Percentiles rank a stretch among this genome's conserved stretches.
phyloP scores from a whole-genome alignment of 2,329 filamentous ascomycete genomes.

The Venturia nashicola region DNA sequence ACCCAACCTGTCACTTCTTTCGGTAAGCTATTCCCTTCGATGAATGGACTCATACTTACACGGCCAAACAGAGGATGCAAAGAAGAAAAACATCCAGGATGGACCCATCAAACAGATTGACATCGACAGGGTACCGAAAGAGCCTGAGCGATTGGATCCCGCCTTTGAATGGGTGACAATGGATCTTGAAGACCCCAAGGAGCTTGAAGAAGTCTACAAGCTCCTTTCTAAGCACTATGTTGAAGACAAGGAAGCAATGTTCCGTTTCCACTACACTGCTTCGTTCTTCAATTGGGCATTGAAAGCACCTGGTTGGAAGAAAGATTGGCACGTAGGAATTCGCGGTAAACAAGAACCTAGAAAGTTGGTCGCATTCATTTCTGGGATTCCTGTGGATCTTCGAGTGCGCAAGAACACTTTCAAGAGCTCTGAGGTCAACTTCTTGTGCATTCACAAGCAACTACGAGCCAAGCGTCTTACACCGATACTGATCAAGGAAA shows the following conservation, averaged over 20 bases:
- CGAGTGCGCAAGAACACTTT: constrained; percentile 66
- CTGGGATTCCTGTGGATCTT: constrained; percentile 75
- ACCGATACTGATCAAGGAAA: constrained; percentile 93
- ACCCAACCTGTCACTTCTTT: constrained; percentile 92
- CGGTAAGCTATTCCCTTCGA: constrained; percentile 20
- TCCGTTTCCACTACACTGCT: constrained; percentile 90
- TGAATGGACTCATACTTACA: neutral
- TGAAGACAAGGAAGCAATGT: constrained; percentile 93
- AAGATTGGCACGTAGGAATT: constrained; percentile 91
- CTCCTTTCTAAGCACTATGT: constrained; percentile 90
- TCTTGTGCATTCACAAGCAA: constrained; percentile 97
- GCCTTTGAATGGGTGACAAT: constrained; percentile 92
- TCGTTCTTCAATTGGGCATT: constrained; percentile 89
- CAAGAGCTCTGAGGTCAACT: constrained; percentile 87
- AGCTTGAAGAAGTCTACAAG: constrained; percentile 74
- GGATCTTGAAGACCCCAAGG: constrained; percentile 65
- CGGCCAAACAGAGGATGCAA: constrained; percentile 19
- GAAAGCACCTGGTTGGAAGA: constrained; percentile 87
- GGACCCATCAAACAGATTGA: constrained; percentile 76
- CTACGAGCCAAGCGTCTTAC: constrained; percentile 84
- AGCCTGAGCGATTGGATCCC: constrained; percentile 56
- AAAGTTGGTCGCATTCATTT: constrained; percentile 92
- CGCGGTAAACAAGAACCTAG: constrained; percentile 62
- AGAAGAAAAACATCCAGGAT: constrained; percentile 47
- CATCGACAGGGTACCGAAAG: constrained; percentile 64